Evolutionary conservation across 2,329 filamentous ascomycete genomes (phyloP), one percentile per base, ranked within the genome.

Genomic region (Curvularia lunata): DNA sequence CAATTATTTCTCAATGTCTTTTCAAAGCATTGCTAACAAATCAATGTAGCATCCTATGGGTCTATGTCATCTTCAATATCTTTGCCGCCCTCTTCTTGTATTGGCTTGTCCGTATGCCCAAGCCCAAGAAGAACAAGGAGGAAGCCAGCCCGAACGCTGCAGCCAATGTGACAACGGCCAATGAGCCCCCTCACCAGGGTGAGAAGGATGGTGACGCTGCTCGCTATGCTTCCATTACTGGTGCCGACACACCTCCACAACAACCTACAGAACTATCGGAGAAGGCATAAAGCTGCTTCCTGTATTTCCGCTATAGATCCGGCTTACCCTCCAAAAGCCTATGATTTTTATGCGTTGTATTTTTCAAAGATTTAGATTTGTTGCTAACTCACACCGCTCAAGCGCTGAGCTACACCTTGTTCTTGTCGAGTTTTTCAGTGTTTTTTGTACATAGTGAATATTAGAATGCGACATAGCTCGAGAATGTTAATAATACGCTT

Each of bases 101-200:
- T 70, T 86, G 82, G 82, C 68, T 84, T 40, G 68, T 79, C 19
- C 75, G 84, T n/a, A 81, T 86, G 63, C 84, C 83, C 5, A 83
- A 81, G 75, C 70, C 74, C 54, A 80, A 81, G 74, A 75, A 78
- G 2, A 51, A 61, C 18, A 58, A 63, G 45, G 55, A 56, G 16
- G 42, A 18, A 18, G 57, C 42, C 19, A 53, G 46, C 13, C 52
- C 19, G 1, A 47, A 49, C 41, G 62, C 59, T 25, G 50, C 57
- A 6, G 48, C 47, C 38, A 50, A 61, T 5, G 56, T 61, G 13
- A 38, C 61, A 32, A 40, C 28, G 13, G 37, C 49, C 21, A 40
- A 58, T n/a, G 48, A 60, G 28, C 46, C 59, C 19, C 59, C 56
- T 21, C 45, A 48, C 3, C 52, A 63, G 32, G 52, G 49, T 25